Conservation (phyloP, 2,329 filamentous ascomycete species). For the Alternaria dauci region DNA sequence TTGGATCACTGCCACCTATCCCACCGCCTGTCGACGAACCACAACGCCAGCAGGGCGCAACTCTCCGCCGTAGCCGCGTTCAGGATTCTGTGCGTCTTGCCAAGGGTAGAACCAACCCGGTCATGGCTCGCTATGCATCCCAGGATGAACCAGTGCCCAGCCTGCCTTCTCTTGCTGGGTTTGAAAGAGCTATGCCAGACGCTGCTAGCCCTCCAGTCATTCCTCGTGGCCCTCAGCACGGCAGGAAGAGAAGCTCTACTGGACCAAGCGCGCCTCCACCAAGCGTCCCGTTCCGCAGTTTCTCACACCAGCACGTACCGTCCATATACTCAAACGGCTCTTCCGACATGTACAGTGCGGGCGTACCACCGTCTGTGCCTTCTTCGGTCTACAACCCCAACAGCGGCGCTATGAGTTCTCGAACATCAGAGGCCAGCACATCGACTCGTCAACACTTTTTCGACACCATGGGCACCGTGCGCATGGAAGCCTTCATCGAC, state of each 20-base stretch:
- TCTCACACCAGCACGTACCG: constrained; percentile 64
- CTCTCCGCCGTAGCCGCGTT: constrained; percentile 67
- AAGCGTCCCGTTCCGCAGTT: constrained; percentile 75
- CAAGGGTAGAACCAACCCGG: constrained; percentile 68
- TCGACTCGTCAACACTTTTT: constrained; percentile 71
- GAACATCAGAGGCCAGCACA: constrained; percentile 60
- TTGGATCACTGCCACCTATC: constrained; percentile 58
- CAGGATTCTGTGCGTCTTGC: constrained; percentile 90
- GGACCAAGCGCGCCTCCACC: constrained; percentile 76
- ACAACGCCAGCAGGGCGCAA: constrained; percentile 42
- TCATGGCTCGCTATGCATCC: constrained; percentile 46
- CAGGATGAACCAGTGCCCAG: constrained; percentile 44
- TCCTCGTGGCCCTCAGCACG: constrained; percentile 74
- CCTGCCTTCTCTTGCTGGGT: constrained; percentile 37
- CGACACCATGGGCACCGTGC: constrained; percentile 84
- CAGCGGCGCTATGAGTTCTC: constrained; percentile 57
- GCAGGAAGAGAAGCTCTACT: constrained; percentile 89
- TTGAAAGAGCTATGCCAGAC: constrained; percentile 61
- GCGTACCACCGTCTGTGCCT: constrained; percentile 46
- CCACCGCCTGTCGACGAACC: constrained; percentile 51
- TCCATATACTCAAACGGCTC: constrained; percentile 52
- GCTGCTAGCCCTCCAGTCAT: constrained; percentile 76
- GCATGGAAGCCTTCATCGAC: constrained; percentile 96
- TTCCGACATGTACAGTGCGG: constrained; percentile 48
- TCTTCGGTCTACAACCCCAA: constrained; percentile 53